phyloP scores from a whole-genome alignment of 305 asterid genomes.

The Solanum chacoense region DNA sequence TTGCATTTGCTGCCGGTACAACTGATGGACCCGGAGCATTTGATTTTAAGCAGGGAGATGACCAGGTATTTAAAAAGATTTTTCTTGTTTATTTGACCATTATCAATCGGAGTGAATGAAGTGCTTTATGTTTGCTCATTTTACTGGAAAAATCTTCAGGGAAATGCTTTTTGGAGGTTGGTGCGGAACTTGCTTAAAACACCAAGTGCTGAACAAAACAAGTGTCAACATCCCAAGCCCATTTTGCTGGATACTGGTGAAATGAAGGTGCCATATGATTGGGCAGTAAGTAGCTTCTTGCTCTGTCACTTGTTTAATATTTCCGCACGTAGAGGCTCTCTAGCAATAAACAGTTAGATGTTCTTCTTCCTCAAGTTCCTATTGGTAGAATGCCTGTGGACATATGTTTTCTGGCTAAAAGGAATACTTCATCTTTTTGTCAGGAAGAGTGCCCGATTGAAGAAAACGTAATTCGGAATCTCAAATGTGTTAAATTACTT shows the following conservation, averaged over 20 bases:
- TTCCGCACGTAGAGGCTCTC: background rate
- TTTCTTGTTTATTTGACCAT: conserved; percentile 1
- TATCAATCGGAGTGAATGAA: background rate
- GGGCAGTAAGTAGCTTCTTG: conserved; percentile 77
- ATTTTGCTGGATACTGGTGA: conserved; percentile 97
- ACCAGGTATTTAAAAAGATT: conserved; percentile 31
- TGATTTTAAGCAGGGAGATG: conserved; percentile 96
- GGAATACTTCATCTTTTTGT: background rate
- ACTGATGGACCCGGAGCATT: conserved; percentile 99
- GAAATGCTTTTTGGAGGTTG: conserved; percentile 87
- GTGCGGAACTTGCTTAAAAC: conserved; percentile 78
- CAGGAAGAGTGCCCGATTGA: background rate
- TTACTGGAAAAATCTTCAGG: conserved; percentile 28
- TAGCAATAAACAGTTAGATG: background rate
- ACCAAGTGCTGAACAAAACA: conserved; percentile 61
- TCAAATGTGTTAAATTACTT: background rate
- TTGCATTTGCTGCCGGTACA: conserved; percentile 99
- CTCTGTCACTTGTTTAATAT: background rate
- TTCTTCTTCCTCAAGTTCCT: background rate
- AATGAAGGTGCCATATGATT: conserved; percentile 90
- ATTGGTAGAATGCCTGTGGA: background rate
- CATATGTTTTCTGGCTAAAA: background rate
- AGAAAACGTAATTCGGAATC: background rate
- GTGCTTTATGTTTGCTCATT: background rate
- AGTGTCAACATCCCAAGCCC: conserved; percentile 89